Percentiles rank a stretch among this genome's conserved stretches.
Conservation (phyloP, 2,329 filamentous ascomycete species). For the Neophaeococcomyces mojaviensis region DNA sequence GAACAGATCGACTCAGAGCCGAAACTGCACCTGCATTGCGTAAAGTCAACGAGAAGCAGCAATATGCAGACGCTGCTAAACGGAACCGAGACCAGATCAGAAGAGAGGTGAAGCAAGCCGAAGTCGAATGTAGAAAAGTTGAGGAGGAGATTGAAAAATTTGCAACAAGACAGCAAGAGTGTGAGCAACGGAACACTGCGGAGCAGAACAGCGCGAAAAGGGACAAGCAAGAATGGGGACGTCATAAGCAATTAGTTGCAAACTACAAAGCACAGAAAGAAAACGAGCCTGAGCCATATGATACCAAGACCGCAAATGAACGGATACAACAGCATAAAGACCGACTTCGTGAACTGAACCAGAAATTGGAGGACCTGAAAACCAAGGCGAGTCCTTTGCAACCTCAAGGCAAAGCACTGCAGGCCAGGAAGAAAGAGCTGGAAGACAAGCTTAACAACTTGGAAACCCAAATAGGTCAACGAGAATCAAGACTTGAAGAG, state of each 20-base stretch:
- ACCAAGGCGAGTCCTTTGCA: conserved; percentile 26
- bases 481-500: conserved; percentile 56
- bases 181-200: conserved; percentile 38
- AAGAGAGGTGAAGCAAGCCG: conserved; percentile 49
- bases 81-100: conserved; percentile 33
- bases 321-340: conserved; percentile 13
- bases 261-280: conserved; percentile 56
- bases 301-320: conserved; percentile 30
- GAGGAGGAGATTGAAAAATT: conserved; percentile 36
- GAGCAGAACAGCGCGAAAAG: conserved; percentile 44
- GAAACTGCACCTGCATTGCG: conserved; percentile 60
- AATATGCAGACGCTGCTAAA: conserved; percentile 45
- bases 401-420: conserved; percentile 30
- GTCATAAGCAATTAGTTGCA: conserved; percentile 52
- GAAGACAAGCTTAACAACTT: conserved; percentile 51
- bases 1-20: conserved; percentile 53
- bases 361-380: conserved; percentile 30
- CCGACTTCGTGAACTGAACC: conserved; percentile 27
- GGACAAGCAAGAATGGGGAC: conserved; percentile 46
- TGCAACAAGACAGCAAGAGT: conserved; percentile 30
- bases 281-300: conserved; percentile 59
- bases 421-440: conserved; percentile 33
- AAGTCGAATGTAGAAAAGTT: conserved; percentile 19
- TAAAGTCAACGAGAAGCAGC: conserved; percentile 62
- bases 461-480: conserved; percentile 67